phyloP scores from a whole-genome alignment of 2,329 filamentous ascomycete species.

The Tolypocladium tropicale region DNA sequence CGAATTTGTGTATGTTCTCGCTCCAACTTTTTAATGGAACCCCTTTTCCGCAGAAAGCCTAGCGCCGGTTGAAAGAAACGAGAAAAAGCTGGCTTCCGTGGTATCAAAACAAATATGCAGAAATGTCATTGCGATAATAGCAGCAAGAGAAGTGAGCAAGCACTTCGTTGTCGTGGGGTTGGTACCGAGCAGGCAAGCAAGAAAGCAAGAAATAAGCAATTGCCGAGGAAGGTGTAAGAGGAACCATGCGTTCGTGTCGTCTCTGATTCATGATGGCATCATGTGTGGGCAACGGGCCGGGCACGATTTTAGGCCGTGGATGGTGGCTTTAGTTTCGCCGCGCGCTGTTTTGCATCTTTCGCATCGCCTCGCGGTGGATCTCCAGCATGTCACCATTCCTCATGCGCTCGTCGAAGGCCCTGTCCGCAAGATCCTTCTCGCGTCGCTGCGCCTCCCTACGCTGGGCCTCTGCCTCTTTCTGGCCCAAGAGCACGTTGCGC shows the following conservation, averaged over 20 bases:
- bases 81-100: background rate
- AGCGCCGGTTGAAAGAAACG: background rate
- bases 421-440: conserved; percentile 48
- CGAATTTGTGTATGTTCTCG: background rate
- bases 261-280: background rate
- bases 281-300: background rate
- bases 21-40: background rate
- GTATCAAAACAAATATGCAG: too few relatives aligned
- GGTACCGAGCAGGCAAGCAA: background rate
- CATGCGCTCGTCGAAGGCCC: conserved; percentile 65
- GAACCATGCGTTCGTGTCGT: background rate
- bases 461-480: conserved; percentile 52
- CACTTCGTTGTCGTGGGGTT: background rate
- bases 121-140: background rate
- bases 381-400: conserved; percentile 63
- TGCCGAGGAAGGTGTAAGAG: background rate
- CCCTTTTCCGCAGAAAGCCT: too few relatives aligned
- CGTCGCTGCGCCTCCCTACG: conserved; percentile 47
- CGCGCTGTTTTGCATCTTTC: conserved; percentile 56
- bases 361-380: conserved; percentile 68
- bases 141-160: background rate
- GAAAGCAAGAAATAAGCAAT: background rate
- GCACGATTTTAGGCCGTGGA: background rate
- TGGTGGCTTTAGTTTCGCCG: background rate
- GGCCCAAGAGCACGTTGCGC: conserved; percentile 45